phyloP scores from a whole-genome alignment of 345 rosid genomes.

The Arabis alpina region DNA sequence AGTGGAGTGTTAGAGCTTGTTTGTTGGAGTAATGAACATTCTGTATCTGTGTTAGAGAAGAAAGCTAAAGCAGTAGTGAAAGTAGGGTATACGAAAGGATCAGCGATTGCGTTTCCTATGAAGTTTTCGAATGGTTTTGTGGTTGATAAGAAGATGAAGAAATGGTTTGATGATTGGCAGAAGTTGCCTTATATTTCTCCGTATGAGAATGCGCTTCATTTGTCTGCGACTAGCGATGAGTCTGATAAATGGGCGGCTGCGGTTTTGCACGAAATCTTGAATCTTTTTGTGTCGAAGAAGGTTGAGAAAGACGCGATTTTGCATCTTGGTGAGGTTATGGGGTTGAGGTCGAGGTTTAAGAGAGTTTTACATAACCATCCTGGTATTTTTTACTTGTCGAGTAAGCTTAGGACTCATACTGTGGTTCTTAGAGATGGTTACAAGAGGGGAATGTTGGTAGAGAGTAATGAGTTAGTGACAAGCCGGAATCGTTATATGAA shows the following conservation, averaged over 20 bases:
- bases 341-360: conserved; percentile 84
- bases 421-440: conserved; percentile 80
- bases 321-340: conserved; percentile 68
- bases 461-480: conserved; percentile 59
- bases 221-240: conserved; percentile 65
- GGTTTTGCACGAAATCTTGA: conserved; percentile 76
- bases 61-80: conserved; percentile 43
- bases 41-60: conserved; percentile 68
- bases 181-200: conserved; percentile 86
- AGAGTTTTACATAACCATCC: conserved; percentile 77
- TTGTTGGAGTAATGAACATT: conserved; percentile 74
- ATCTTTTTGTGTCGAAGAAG: conserved; percentile 77
- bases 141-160: conserved; percentile 78
- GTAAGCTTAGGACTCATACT: conserved; percentile 68
- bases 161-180: conserved; percentile 82
- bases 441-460: conserved; percentile 71
- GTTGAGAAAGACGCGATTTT: conserved; percentile 65
- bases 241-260: conserved; percentile 81
- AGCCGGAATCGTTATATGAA: conserved; percentile 72
- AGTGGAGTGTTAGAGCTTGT: conserved; percentile 67
- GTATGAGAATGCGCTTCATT: conserved; percentile 63
- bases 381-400: conserved; percentile 74
- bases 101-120: conserved; percentile 59
- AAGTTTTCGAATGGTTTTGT: conserved; percentile 65
- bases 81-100: conserved; percentile 49